Evolutionary conservation across 495 filamentous ascomycete genomes (phyloP).

Genomic region (Astrothelium subdiscretum): DNA sequence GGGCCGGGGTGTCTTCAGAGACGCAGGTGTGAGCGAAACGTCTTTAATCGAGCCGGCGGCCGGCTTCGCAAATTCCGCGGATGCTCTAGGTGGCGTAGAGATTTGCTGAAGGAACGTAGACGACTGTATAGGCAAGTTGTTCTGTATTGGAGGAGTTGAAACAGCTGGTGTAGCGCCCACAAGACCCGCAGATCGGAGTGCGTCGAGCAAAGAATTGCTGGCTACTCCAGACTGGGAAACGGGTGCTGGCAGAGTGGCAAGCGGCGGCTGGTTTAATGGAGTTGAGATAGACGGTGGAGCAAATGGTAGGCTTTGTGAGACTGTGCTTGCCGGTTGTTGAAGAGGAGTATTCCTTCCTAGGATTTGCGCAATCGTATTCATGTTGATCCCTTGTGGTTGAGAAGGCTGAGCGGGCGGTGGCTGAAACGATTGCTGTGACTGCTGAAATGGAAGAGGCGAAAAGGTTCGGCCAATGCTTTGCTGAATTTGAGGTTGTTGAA

Average conservation of each 20-base stretch:
- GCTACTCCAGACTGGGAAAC: too few species aligned
- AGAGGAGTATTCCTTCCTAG: not conserved
- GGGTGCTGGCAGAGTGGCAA: not conserved
- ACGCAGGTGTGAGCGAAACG: slow-evolving; percentile 29
- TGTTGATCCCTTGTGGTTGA: not conserved
- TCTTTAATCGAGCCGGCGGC: slow-evolving; percentile 3
- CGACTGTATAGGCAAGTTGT: too few species aligned
- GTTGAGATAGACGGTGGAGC: not conserved
- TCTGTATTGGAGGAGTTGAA: not conserved
- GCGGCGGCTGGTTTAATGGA: not conserved
- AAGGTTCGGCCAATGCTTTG: not conserved
- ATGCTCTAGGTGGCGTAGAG: slow-evolving; percentile 10
- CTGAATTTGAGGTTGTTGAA: not conserved
- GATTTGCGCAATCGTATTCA: not conserved
- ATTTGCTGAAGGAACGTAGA: not conserved
- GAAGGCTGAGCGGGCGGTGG: not conserved
- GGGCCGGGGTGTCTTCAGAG: slow-evolving; percentile 69
- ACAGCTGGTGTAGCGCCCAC: too few species aligned
- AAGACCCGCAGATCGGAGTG: too few species aligned
- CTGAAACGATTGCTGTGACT: not conserved
- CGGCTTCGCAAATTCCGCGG: slow-evolving; percentile 1
- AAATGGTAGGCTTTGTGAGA: not conserved
- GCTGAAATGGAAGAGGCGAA: not conserved
- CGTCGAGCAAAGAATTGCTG: too few species aligned
- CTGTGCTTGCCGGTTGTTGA: not conserved